phyloP scores from a whole-genome alignment of 257 asterid species.

The Linderniella brevidens region DNA sequence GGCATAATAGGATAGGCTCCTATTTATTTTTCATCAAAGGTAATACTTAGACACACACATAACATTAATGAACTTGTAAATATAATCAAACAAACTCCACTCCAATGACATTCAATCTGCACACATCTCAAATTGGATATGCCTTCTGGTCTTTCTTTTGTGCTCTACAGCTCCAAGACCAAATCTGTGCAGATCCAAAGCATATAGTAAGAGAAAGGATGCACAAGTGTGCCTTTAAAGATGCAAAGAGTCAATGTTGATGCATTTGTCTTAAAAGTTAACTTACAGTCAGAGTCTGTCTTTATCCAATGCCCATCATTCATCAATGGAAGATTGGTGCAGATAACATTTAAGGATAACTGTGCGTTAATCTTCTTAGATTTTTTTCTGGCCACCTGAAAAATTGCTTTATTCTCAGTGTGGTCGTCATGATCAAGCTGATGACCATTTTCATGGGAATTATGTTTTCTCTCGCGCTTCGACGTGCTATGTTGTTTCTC shows the following conservation, averaged over 20 bases:
- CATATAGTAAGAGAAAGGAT: conserved; percentile 3
- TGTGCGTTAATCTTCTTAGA: conserved; percentile 11
- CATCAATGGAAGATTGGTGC: conserved; percentile 17
- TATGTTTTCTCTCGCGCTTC: conserved; percentile 14
- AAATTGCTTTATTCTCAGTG: conserved; percentile 14
- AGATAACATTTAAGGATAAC: conserved; percentile 18
- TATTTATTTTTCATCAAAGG: conserved; percentile 17
- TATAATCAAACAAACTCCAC: conserved; percentile 12
- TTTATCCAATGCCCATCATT: conserved; percentile 38
- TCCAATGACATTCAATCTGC: conserved; percentile 9
- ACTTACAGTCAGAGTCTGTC: conserved; percentile 52
- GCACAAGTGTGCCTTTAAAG: conserved; percentile 12
- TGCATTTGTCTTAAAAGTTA: conserved; percentile 7
- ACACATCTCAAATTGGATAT: conserved; percentile 8
- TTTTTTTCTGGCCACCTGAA: conserved; percentile 11
- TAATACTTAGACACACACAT: conserved; percentile 13
- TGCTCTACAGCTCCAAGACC: conserved; percentile 36
- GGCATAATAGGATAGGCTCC: conserved; percentile 22
- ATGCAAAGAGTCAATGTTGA: conserved; percentile 8
- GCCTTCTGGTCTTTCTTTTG: conserved; percentile 14
- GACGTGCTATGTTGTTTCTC: conserved; percentile 14
- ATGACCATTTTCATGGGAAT: conserved; percentile 11
- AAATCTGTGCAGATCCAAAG: conserved; percentile 20
- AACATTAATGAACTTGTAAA: conserved; percentile 7
- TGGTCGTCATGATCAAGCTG: conserved; percentile 9